Evolutionary conservation across 345 rosid species (phyloP).

Genomic region (Populus tremula): DNA sequence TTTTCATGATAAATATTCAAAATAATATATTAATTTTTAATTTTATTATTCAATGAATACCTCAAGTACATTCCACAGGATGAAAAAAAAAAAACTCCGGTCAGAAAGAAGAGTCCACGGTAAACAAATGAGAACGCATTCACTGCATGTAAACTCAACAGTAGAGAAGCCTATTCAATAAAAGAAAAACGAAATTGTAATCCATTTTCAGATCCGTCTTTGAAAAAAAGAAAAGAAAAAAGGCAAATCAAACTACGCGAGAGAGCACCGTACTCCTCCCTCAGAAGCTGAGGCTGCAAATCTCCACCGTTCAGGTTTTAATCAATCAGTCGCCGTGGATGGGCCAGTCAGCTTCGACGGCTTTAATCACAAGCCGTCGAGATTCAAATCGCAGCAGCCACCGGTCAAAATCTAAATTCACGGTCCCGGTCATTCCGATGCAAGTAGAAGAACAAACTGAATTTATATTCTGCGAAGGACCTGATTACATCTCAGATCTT

Average conservation of each 20-base stretch:
- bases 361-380: conserved; percentile 42
- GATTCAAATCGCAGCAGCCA: conserved; percentile 26
- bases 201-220: conserved; percentile 40
- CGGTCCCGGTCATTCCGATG: conserved; percentile 34
- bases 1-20: too few species aligned
- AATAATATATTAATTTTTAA: too few species aligned
- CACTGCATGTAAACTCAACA: not conserved
- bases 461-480: conserved; percentile 8
- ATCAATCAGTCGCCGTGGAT: conserved; percentile 34
- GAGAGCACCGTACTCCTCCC: not conserved
- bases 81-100: not conserved
- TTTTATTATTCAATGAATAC: too few species aligned
- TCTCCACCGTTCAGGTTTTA: conserved; percentile 2
- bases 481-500: conserved; percentile 54
- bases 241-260: not conserved
- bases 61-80: too few species aligned
- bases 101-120: conserved; percentile 1
- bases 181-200: conserved; percentile 34
- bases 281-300: not conserved
- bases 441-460: conserved; percentile 26
- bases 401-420: conserved; percentile 34
- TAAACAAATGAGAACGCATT: not conserved
- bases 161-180: not conserved
- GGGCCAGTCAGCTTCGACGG: conserved; percentile 78
- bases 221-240: conserved; percentile 14